Base-by-base conservation (phyloP, 2,329 filamentous ascomycete species). In the Hymenoscyphus fructigenus region DNA sequence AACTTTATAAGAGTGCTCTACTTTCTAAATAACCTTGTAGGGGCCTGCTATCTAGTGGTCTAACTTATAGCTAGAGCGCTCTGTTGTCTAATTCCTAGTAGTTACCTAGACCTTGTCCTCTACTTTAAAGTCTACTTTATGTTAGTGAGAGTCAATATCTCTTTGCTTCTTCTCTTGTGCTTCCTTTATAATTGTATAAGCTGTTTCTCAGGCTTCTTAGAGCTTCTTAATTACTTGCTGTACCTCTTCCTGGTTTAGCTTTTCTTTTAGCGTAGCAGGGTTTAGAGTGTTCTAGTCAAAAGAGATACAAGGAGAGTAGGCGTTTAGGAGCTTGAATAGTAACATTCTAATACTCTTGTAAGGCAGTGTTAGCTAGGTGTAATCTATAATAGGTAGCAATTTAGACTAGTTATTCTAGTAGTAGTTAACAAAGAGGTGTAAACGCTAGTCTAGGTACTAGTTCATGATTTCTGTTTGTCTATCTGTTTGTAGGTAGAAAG, bases 381-480 rank as follows among this genome's bases (percentile, higher is more conserved):
- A 66, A 34, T 72, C 63, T 3, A 67, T 65, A 1, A 69, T 29
- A 14, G 62, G 66, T 1, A 72, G 59, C 3, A 68, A 34, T 28
- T 66, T 44, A 1, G 15, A 44, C 65, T 61, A 72, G 32, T 72
- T 66, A 50, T 71, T 63, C 34, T 71, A 57, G 56, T 71, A 64
- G 57, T 70, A 70, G 36, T 67, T 65, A 1, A 69, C 57, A 47
- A 66, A 71, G 2, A 41, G 57, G 0, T 62, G 44, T 5, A 72
- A 61, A 4, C 57, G 38, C 28, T 62, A 28, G 50, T 72, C 66
- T n/a, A 57, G 26, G 26, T 29, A 57, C 36, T 38, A 3, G 36
- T 38, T 38, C 9, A 12, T 14, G 9, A 38, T 29, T 29, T 29
- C 28, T 3, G 28, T 29, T 29, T 29, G 28, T 29, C 28, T 29